A percentile compares a stretch with the other conserved stretches of the same genome.
Conservation (phyloP, 2,329 filamentous ascomycete species). For the Atkinsonella hypoxylon region DNA sequence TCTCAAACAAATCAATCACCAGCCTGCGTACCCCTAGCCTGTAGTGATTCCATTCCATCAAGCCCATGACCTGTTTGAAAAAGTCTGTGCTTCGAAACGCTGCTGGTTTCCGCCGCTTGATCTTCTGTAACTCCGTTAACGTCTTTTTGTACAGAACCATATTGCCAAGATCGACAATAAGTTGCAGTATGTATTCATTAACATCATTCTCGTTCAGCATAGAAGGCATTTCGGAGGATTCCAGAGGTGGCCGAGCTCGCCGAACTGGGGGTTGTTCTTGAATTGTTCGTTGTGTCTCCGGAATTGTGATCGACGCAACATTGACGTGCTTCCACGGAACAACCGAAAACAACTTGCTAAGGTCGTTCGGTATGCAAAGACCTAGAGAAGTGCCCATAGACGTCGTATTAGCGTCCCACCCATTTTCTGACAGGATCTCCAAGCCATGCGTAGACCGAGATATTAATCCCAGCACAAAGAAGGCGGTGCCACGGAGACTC, state of each 20-base stretch:
- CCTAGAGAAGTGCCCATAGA: slow-evolving; percentile 72
- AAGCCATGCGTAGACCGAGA: slow-evolving; percentile 85
- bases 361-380: slow-evolving; percentile 71
- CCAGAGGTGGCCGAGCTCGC: slow-evolving; percentile 29
- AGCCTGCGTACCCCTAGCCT: slow-evolving; percentile 77
- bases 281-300: slow-evolving; percentile 41
- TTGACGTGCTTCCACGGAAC: slow-evolving; percentile 44
- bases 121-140: slow-evolving; percentile 65
- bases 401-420: slow-evolving; percentile 88
- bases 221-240: slow-evolving; percentile 27
- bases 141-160: slow-evolving; percentile 86
- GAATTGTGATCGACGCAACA: slow-evolving; percentile 33
- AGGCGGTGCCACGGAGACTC: slow-evolving; percentile 88
- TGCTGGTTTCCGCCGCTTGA: slow-evolving; percentile 62
- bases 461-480: slow-evolving; percentile 88
- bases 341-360: slow-evolving; percentile 68
- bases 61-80: slow-evolving; percentile 73
- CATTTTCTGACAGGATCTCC: slow-evolving; percentile 77
- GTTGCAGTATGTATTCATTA: slow-evolving; percentile 70
- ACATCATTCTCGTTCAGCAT: slow-evolving; percentile 49
- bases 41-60: slow-evolving; percentile 85
- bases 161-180: slow-evolving; percentile 82
- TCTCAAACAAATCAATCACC: slow-evolving; percentile 89
- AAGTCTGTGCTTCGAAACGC: slow-evolving; percentile 66
- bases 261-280: slow-evolving; percentile 29